Evolutionary conservation across 345 rosid species (phyloP), one percentile per base, ranked within the genome.

Genomic region (Acer campestre): DNA sequence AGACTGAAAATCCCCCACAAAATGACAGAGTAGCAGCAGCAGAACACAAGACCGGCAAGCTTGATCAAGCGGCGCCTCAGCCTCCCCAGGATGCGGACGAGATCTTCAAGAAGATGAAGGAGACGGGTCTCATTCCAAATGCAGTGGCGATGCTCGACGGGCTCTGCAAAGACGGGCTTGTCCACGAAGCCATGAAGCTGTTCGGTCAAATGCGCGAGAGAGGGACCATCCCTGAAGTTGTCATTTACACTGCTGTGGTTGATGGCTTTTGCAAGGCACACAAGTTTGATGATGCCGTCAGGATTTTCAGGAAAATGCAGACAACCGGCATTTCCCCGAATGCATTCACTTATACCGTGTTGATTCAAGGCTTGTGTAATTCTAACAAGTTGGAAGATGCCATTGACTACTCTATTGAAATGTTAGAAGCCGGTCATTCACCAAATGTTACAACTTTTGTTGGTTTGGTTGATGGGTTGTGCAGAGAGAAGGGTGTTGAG

Each of bases 81-180:
- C 88, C 81, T 25, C 73, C 88, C 4, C 81, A 87, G 75, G 88
- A 90, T 74, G 78, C 90, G 22, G 84, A 88, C 74, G 90, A 85
- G 80, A 90, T 94, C 73, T 96, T 94, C 86, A 84, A 82, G 86
- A 87, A 87, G 79, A 92, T 92, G 97, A 96, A 96, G 82, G 97
- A 91, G 85, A 89, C 94, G 7, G 99, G 98, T 67, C 88, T 96
- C 11, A 90, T 94, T 63, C 98, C 95, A 5, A 96, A 86, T 76
- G 98, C 98, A 0, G 98, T 94, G 3, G 90, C 97, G 13, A 96
- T 96, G 98, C 97, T 96, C 25, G 99, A 96, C 67, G 98, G 99
- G 3, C 91, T 92, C 20, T 96, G 97, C 87, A 96, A 92, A 81
- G 97, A 96, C 72, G 97, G 99, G 9, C 94, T 96, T 38, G 85